These are phyloP conservation scores for Dipodascopsis tothii DNA, from an alignment of 805 yeast genomes.

Conservation along the genomic window DNA sequence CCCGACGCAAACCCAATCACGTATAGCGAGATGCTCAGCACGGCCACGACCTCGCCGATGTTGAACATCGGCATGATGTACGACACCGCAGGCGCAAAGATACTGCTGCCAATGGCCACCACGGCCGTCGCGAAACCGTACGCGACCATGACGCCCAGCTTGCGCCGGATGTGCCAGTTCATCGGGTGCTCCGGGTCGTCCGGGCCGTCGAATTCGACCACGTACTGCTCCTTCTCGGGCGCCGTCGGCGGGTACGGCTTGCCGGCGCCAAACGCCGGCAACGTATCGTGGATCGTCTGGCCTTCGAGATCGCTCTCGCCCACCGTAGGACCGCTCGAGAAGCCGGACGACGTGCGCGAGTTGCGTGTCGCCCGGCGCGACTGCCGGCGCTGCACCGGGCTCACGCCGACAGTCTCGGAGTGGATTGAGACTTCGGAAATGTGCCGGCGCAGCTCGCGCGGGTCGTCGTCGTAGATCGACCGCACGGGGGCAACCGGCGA, in stretches of 20 bases:
- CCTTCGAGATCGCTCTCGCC: no score
- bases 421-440: no score
- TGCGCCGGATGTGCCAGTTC: conserved; percentile 56
- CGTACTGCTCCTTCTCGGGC: conserved; percentile 35
- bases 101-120: conserved; percentile 69
- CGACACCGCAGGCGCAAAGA: conserved; percentile 56
- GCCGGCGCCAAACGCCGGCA: conserved; percentile 4
- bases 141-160: conserved; percentile 36
- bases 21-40: conserved; percentile 67
- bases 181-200: conserved; percentile 74
- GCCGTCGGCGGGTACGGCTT: conserved; percentile 2
- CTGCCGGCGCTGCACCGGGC: no score
- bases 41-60: conserved; percentile 57
- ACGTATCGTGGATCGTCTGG: no score
- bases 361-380: no score
- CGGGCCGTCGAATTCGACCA: conserved; percentile 68
- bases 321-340: no score
- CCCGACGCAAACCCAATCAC: conserved; percentile 90
- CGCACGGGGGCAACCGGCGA: no score
- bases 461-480: no score
- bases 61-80: conserved; percentile 45
- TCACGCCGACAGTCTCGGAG: conserved; percentile 1
- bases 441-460: no score
- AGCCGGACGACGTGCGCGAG: no score
- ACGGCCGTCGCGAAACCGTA: conserved; percentile 44